Conservation (phyloP, 768 basidiomycete species). For the Coprinopsis strossmayeri region DNA sequence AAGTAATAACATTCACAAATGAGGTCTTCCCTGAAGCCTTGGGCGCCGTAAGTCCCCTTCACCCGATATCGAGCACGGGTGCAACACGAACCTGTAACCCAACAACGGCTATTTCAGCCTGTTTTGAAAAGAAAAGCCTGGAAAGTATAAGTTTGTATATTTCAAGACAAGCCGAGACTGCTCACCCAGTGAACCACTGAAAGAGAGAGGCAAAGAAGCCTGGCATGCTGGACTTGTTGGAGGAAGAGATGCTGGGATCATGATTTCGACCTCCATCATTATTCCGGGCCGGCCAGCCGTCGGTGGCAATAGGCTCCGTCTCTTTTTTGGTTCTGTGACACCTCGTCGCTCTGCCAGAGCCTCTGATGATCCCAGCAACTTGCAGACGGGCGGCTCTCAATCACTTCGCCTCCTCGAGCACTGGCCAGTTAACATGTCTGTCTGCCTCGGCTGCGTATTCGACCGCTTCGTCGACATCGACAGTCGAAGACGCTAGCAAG, state of each 20-base stretch:
- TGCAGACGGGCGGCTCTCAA: too few relatives aligned
- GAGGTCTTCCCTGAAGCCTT: conserved; percentile 95
- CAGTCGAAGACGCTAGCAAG: too few relatives aligned
- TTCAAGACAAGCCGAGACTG: not conserved
- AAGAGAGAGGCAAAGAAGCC: conserved; percentile 36
- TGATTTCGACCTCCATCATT: not conserved
- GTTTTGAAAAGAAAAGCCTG: conserved; percentile 82
- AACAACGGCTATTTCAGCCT: conserved; percentile 87
- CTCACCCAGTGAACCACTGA: conserved; percentile 40
- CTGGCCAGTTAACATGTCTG: too few relatives aligned
- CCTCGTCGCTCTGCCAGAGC: too few relatives aligned
- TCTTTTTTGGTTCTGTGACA: too few relatives aligned
- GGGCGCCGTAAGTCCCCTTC: not conserved
- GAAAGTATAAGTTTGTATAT: not conserved
- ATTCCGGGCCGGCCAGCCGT: not conserved
- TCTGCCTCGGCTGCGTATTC: too few relatives aligned
- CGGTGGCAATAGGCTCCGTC: too few relatives aligned
- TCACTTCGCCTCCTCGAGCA: too few relatives aligned
- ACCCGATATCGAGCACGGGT: not conserved
- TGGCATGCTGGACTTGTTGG: conserved; percentile 21
- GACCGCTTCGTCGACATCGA: too few relatives aligned
- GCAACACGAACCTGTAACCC: conserved; percentile 62
- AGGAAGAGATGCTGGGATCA: not conserved
- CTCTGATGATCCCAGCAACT: too few relatives aligned
- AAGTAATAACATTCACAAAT: conserved; percentile 86